Percentiles rank a stretch among this genome's conserved stretches.
Conservation (phyloP, 2,329 filamentous ascomycete genomes). For the Alternaria arbusti region DNA sequence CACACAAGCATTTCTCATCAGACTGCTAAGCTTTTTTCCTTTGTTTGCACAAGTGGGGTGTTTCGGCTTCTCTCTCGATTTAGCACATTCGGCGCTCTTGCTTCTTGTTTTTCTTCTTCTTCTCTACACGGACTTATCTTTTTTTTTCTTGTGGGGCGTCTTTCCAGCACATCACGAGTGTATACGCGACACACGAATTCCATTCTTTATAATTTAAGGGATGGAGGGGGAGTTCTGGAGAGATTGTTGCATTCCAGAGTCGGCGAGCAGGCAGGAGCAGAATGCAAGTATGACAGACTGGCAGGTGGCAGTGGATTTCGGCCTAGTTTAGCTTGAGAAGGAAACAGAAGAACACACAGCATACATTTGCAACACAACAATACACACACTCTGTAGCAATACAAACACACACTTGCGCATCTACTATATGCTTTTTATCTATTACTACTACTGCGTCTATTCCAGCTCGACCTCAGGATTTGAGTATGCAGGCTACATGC, state of each 20-base stretch:
- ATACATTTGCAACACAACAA: neutral
- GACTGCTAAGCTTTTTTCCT: conserved; percentile 14
- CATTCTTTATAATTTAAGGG: conserved; percentile 4
- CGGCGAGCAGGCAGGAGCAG: neutral
- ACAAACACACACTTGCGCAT: neutral
- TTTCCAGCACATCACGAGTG: conserved; percentile 27
- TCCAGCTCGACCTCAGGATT: neutral
- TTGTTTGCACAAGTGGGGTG: conserved; percentile 4
- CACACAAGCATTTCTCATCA: conserved; percentile 11
- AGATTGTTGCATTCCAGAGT: neutral
- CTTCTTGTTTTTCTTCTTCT: conserved; percentile 8
- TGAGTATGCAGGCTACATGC: neutral
- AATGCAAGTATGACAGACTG: neutral
- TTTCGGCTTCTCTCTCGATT: conserved; percentile 4
- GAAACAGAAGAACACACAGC: neutral
- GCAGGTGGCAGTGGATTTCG: neutral
- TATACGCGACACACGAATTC: conserved; percentile 38
- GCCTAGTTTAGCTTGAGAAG: neutral
- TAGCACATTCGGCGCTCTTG: neutral
- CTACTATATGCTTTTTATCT: neutral
- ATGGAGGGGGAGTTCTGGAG: neutral
- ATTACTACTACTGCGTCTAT: neutral
- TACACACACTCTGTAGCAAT: conserved; percentile 1
- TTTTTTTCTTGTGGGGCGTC: conserved; percentile 9
- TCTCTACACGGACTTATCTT: neutral